Evolutionary conservation across 805 yeast genomes (phyloP), one percentile per base, ranked within the genome.

Genomic region (Candida taoyuanica): DNA sequence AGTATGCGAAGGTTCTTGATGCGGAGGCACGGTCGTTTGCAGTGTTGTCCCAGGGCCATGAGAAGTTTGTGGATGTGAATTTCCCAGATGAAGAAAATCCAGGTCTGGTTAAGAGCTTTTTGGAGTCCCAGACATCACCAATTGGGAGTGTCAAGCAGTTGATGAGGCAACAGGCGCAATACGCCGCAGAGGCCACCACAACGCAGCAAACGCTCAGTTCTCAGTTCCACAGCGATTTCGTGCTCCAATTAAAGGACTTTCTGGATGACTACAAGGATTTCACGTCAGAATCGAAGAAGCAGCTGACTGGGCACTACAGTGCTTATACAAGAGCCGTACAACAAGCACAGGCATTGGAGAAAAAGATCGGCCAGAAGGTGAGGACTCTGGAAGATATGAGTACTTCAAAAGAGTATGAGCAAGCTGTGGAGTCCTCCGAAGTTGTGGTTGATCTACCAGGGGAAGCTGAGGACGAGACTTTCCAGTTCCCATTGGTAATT

Each of bases 401-500:
- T 2, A 32, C n/a, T n/a, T n/a, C n/a, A n/a, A 12, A 33, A 21
- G 21, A 19, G 3, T 33, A 30, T 9, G 21, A n/a, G 12, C 25
- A 21, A 21, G 7, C 31, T 38, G 31, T 21, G 5, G 12, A 9
- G 13, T 14, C 28, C 14, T 13, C 28, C 9, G 7, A 9, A 25
- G 16, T 29, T 4, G 17, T 15, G 21, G 31, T 33, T 17, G 20
- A 14, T 13, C 9, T 12, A 9, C 13, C 16, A 26, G 14, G n/a
- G 29, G 9, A 20, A 26, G 13, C 30, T 7, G 25, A 31, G 31
- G 46, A 42, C 7, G 48, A 40, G 23, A 23, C 31, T 1, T 52
- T 55, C 29, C 42, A 45, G 16, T 55, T 55, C 29, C 59, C 59
- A 12, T 18, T 55, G 33, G 26, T 16, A 7, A 26, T 55, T n/a